A percentile compares a stretch with the other conserved stretches of the same genome.
Conservation (phyloP, 768 basidiomycete species). For the Pleurotus ostreatus region DNA sequence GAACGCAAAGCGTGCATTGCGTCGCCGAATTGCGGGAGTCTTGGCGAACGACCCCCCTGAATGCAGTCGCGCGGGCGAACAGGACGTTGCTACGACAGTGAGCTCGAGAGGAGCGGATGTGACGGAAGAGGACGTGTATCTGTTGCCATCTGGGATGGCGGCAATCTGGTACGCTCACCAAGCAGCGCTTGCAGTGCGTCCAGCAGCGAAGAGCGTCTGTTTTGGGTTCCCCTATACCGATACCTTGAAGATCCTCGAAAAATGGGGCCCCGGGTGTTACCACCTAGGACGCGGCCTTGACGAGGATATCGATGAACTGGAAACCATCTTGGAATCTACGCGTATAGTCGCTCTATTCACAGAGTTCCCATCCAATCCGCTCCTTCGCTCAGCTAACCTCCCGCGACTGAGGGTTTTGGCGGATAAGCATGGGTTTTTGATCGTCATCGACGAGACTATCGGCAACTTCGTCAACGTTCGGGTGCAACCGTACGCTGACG, state of each 20-base stretch:
- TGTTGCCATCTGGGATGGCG: slow-evolving; percentile 69
- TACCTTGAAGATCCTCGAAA: slow-evolving; percentile 71
- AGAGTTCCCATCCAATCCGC: slow-evolving; percentile 78
- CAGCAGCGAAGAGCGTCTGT: slow-evolving; percentile 63
- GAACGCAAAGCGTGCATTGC: slow-evolving; percentile 64
- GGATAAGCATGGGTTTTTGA: slow-evolving; percentile 64
- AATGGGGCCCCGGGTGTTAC: slow-evolving; percentile 76
- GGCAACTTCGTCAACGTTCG: slow-evolving; percentile 79
- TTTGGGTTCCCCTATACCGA: slow-evolving; percentile 82
- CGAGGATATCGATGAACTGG: slow-evolving; percentile 54
- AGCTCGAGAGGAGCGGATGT: slow-evolving; percentile 49
- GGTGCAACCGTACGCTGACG: slow-evolving; percentile 59
- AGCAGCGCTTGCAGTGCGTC: slow-evolving; percentile 37
- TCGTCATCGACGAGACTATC: slow-evolving; percentile 76
- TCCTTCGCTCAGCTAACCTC: slow-evolving; percentile 64
- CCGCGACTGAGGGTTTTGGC: slow-evolving; percentile 54
- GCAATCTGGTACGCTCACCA: slow-evolving; percentile 76
- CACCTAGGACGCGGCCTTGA: slow-evolving; percentile 67
- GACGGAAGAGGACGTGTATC: slow-evolving; percentile 67
- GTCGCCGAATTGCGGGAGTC: slow-evolving; percentile 72
- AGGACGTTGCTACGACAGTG: slow-evolving; percentile 30
- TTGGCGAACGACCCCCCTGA: slow-evolving; percentile 44
- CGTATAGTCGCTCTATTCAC: slow-evolving; percentile 58
- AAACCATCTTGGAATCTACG: slow-evolving; percentile 33
- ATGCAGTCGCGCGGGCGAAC: slow-evolving; percentile 10